phyloP scores from a whole-genome alignment of 108 stramenopile genomes.

The Pseudonitzschia multiseries region DNA sequence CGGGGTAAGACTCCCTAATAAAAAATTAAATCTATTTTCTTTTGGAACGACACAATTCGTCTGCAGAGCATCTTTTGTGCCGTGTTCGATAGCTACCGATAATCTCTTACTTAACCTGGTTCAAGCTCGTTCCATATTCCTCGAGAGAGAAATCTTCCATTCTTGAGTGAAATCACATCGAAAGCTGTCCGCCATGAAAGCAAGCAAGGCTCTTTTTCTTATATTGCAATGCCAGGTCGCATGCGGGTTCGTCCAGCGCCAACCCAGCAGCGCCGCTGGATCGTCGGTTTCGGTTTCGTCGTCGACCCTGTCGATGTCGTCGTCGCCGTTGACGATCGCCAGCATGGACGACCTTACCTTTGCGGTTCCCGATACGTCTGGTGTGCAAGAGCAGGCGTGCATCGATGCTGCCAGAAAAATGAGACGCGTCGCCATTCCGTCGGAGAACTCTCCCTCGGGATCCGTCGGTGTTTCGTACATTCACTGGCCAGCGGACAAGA shows the following conservation, averaged over 20 bases:
- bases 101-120: no score
- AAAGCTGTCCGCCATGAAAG: slow-evolving; percentile 7
- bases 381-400: slow-evolving; percentile 56
- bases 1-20: no score
- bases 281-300: neutral
- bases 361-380: slow-evolving; percentile 51
- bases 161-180: neutral
- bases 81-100: no score
- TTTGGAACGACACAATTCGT: neutral
- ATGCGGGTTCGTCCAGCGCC: slow-evolving; percentile 1
- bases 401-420: slow-evolving; percentile 64
- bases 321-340: neutral
- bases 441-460: slow-evolving; percentile 50
- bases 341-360: slow-evolving; percentile 52
- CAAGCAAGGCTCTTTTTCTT: neutral
- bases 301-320: neutral
- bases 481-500: slow-evolving; percentile 51
- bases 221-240: slow-evolving; percentile 1
- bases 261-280: neutral
- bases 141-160: no score
- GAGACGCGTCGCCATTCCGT: slow-evolving; percentile 64
- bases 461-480: slow-evolving; percentile 76
- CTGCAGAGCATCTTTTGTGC: no score
- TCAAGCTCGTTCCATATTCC: no score
- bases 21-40: no score